Base-by-base conservation (phyloP, 495 filamentous ascomycete genomes). In the Annulohypoxylon maeteangense region DNA sequence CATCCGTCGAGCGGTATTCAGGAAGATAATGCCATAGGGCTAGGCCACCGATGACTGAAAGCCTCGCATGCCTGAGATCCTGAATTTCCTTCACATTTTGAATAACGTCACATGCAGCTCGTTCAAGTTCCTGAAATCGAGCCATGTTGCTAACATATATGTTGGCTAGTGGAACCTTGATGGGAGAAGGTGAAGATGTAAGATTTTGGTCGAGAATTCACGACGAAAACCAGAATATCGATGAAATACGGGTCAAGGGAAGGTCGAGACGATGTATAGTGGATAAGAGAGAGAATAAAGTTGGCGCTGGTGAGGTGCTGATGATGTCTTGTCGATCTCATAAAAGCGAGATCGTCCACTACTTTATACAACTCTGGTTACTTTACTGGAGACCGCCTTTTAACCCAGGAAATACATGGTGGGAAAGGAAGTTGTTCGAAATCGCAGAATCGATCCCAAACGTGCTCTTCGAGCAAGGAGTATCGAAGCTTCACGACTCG, bases 61-160 rank as follows among this genome's bases (percentile, higher is more conserved):
- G 64, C 10, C 53, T 68, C 20, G 67, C 59, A 16, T 70, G 63
- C 3, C 20, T 67, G n/a, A 77, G 70, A 14, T 75, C 73, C 5
- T 72, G 65, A 2, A 77, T 77, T 18, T 77, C 60, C 57, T 74
- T 75, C 50, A 77, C 69, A 3, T 74, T 67, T 22, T 75, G 62
- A 7, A 77, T 67, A 50, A 77, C 70, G 55, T 74, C 68, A 23
- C 70, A 69, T 27, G 68, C 67, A 36, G 70, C 75, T 29, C 53
- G 45, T 34, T 77, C 73, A 14, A 77, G 66, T 59, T 77, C 70
- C 7, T 71, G 32, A 18, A 71, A 27, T 42, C 8, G 62, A 56
- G 58, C 56, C 66, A 70, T 67, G 4, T 47, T 61, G 12, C 44
- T 29, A 44, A 44, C 10, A 29, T 51, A 23, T 16, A 25, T 51